Evolutionary conservation across 148 eudicot genomes (phyloP), one percentile per base, ranked within the genome.

Genomic region (Cornus suecica): DNA sequence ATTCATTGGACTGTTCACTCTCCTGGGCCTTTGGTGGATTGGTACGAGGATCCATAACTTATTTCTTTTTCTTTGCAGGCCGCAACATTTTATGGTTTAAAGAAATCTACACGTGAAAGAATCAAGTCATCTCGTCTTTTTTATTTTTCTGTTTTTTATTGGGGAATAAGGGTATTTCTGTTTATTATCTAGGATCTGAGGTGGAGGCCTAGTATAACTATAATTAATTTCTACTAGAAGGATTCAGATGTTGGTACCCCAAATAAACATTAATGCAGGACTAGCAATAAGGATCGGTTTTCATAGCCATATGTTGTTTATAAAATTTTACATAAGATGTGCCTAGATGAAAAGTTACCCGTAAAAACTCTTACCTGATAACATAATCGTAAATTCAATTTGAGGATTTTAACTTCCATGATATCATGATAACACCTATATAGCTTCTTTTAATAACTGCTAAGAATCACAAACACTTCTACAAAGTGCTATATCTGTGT

Each of bases 21-120:
- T 85, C 61, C 29, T 85, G 61, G 87, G 87, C 15, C 81, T 85
- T 51, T 85, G 87, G 85, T 85, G 85, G 87, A 80, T 85, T 23
- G 81, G 87, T 82, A 68, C 63, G 65, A 37, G 42, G 54, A 37
- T 56, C 68, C 20, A 61, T 58, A 58, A n/a, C 29, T 60, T 31
- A 48, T 11, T 48, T 26, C 29, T 71, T 71, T 56, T 30, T 30
- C 64, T n/a, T 9, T 51, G 4, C 32, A 24, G 7, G 31, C 9
- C 10, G 74, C 41, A 71, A 52, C 15, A 26, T 20, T 20, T 10
- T 71, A 10, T 8, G 60, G 24, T 26, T 25, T 6, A 0, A 26
- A 16, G 58, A 69, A 45, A 23, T 26, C 61, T 48, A 20, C 15
- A 13, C 7, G 18, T 13, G 20, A 1, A 11, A 48, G 54, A 48